These are phyloP conservation scores for Dentipellis sp. DNA, from an alignment of 768 basidiomycete genomes.

Conservation along the genomic window DNA sequence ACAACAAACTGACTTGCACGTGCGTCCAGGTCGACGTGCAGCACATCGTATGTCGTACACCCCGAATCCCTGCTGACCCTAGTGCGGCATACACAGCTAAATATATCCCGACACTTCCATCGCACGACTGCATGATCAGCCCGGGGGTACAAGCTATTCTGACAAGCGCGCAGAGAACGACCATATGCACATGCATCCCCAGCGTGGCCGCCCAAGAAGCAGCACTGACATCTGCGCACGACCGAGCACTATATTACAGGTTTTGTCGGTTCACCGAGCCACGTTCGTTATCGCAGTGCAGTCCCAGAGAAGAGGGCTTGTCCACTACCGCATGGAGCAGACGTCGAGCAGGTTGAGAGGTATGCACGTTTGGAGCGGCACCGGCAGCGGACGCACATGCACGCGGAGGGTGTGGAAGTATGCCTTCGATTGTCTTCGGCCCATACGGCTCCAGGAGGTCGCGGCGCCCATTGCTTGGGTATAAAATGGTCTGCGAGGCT, in stretches of 20 bases:
- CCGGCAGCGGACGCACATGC: not conserved
- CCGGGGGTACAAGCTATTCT: no score
- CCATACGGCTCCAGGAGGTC: not conserved
- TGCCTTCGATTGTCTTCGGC: not conserved
- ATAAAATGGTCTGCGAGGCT: not conserved
- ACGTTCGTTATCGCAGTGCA: not conserved
- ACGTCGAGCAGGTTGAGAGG: not conserved
- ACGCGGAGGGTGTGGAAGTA: not conserved
- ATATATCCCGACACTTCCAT: not conserved
- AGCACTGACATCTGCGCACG: not conserved
- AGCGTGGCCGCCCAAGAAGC: not conserved
- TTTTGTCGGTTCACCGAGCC: not conserved
- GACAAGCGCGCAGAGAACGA: not conserved
- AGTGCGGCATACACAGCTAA: not conserved
- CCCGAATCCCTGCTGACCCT: no score
- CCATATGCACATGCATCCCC: not conserved
- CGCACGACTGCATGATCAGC: no score
- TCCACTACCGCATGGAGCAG: not conserved
- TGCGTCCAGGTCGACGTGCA: no score
- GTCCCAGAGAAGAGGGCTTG: not conserved
- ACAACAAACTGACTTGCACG: no score
- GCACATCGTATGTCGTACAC: no score
- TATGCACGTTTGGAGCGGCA: no score
- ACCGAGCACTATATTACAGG: not conserved
- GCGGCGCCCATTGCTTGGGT: not conserved